A percentile compares a stretch with the other conserved stretches of the same genome.
Evolutionary conservation across 225 moss, liverwort and hornwort species (phyloP).

Genomic region (Climacium dendroides): DNA sequence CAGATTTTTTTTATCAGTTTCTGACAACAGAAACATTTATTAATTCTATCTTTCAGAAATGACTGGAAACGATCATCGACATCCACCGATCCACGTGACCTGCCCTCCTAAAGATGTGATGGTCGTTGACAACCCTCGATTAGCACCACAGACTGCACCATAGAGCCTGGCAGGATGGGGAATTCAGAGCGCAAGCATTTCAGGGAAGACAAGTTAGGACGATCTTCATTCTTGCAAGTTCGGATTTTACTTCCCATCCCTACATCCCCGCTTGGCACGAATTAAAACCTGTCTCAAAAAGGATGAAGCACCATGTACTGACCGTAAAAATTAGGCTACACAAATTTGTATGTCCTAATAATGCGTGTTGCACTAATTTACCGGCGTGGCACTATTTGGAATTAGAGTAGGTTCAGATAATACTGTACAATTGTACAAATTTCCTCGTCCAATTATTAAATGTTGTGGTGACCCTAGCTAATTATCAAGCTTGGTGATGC

Average conservation of each 20-base stretch:
- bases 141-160: too few species aligned
- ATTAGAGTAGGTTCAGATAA: background rate
- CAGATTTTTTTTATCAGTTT: too few species aligned
- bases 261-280: background rate
- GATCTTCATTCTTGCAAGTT: background rate
- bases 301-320: background rate
- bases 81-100: too few species aligned
- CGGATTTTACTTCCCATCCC: background rate
- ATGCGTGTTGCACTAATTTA: accelerated
- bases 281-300: background rate
- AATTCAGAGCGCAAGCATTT: too few species aligned
- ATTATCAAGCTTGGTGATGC: background rate
- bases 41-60: too few species aligned
- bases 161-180: too few species aligned
- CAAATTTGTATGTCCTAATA: background rate
- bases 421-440: background rate
- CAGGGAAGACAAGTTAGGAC: too few species aligned
- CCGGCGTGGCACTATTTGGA: background rate
- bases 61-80: too few species aligned
- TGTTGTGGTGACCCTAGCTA: background rate
- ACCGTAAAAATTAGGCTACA: background rate
- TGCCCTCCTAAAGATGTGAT: too few species aligned
- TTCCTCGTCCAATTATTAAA: background rate
- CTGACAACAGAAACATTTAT: too few species aligned
- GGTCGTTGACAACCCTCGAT: too few species aligned